Evolutionary conservation across 192 early-diverging fungal species (phyloP), one percentile per base, ranked within the genome.

Genomic region (Podila minutissima): DNA sequence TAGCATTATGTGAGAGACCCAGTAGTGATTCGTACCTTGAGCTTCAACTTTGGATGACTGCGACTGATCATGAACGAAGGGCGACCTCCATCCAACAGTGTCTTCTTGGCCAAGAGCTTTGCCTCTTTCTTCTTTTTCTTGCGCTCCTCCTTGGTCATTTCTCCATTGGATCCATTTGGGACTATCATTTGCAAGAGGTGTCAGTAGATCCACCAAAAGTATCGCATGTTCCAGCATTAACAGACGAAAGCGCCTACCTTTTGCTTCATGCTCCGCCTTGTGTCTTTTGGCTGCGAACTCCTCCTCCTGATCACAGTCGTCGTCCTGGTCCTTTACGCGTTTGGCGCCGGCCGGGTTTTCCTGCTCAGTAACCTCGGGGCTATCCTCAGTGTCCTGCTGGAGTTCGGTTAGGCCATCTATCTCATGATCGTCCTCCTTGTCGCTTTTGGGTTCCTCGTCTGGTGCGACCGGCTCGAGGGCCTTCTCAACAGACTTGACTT

Each of bases 1-100:
- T 20, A 22, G 35, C 19, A 4, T 32, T 15, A 46, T 13, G 12
- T 17, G 41, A 46, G 15, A 46, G 2, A 17, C 15, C 41, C 12
- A 15, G 2, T 12, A 28, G 3, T 31, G 17, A 2, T 15, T 0
- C 5, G 22, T 73, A 81, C 77, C 67, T 81, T 81, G 55, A 81
- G 65, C 20, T 61, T 64, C 4, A 81, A 61, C 49, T 81, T 81
- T n/a, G 55, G 22, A 35, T 81, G 62, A 19, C 58, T 29, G 8
- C 70, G 64, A 51, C 67, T 73, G 48, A 81, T 71, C 67, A 81
- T 72, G 35, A 81, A 69, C 13, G 71, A 81, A 7, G 77, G 66
- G 28, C 50, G 59, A 22, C 70, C 70, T 20, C 57, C 57, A 15
- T 72, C 38, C 28, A 65, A 60, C 31, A 68, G 11, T 1, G 49